Conservation (phyloP, 768 basidiomycete species). For the Tylopilus intermedius region DNA sequence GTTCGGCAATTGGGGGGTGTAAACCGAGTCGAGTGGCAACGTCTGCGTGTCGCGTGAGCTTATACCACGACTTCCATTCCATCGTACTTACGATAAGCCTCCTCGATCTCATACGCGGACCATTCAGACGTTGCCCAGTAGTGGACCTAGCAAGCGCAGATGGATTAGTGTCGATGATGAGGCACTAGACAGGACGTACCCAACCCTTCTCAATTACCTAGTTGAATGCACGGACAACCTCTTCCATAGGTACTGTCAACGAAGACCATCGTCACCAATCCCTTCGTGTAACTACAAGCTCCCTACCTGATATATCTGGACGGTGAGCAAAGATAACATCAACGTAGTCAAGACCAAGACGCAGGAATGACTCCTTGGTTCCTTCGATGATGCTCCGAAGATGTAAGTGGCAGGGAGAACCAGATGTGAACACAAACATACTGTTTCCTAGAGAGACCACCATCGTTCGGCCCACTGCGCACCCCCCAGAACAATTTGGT, state of each 20-base stretch:
- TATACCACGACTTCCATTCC: background rate
- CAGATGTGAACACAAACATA: background rate
- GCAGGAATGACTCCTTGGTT: conserved; percentile 2
- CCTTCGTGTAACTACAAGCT: background rate
- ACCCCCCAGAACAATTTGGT: conserved; percentile 6
- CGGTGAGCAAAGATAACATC: conserved; percentile 7
- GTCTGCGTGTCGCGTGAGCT: conserved; percentile 34
- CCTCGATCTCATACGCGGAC: conserved; percentile 64
- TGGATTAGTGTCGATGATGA: background rate
- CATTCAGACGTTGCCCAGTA: conserved; percentile 81
- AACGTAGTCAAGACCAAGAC: conserved; percentile 8
- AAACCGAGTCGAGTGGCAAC: conserved; percentile 64
- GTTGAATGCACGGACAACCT: conserved; percentile 5
- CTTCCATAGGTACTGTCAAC: conserved; percentile 3
- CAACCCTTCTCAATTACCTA: conserved; percentile 29
- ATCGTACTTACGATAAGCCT: conserved; percentile 48
- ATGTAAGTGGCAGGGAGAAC: background rate
- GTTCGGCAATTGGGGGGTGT: conserved; percentile 69
- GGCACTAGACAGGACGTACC: conserved; percentile 31
- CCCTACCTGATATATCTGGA: conserved; percentile 3
- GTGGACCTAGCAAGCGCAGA: conserved; percentile 38
- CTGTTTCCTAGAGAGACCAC: conserved; percentile 8
- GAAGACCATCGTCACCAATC: background rate
- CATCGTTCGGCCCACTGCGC: conserved; percentile 1
- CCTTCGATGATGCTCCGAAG: conserved; percentile 3